Conservation (phyloP, 176 grass and related monocot species). For the Aegilops bicornis region DNA sequence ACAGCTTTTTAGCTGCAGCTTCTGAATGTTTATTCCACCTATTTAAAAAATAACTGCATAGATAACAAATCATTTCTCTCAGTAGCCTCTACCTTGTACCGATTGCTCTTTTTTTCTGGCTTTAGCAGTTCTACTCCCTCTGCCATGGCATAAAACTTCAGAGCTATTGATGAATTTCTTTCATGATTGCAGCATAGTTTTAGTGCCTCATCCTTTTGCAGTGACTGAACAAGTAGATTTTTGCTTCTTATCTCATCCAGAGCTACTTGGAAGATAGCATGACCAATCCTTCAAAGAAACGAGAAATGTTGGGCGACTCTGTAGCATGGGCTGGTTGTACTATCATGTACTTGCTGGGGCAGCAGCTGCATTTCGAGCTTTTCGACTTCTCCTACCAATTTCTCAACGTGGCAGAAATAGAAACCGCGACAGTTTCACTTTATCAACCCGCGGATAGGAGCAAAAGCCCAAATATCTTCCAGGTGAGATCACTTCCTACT, state of each 20-base stretch:
- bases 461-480: constrained; percentile 64
- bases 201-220: not conserved
- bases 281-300: constrained; percentile 68
- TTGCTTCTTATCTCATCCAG: constrained; percentile 35
- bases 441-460: constrained; percentile 60
- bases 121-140: not conserved
- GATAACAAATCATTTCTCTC: not conserved
- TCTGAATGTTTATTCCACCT: not conserved
- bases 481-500: constrained; percentile 51
- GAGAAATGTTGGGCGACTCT: constrained; percentile 82
- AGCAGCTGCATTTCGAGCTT: constrained; percentile 96
- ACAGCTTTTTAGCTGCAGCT: constrained; percentile 1
- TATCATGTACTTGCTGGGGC: constrained; percentile 93
- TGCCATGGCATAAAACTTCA: constrained; percentile 8
- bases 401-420: constrained; percentile 95
- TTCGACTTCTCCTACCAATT: constrained; percentile 97
- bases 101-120: not conserved
- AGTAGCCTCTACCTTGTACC: not conserved
- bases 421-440: constrained; percentile 50
- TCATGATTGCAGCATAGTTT: constrained; percentile 8
- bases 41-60: not conserved
- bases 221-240: not conserved
- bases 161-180: constrained; percentile 5
- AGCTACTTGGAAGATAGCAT: constrained; percentile 82
- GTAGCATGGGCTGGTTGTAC: constrained; percentile 98